phyloP scores from a whole-genome alignment of 306 rosid species.

The Erythrophleum fordii region DNA sequence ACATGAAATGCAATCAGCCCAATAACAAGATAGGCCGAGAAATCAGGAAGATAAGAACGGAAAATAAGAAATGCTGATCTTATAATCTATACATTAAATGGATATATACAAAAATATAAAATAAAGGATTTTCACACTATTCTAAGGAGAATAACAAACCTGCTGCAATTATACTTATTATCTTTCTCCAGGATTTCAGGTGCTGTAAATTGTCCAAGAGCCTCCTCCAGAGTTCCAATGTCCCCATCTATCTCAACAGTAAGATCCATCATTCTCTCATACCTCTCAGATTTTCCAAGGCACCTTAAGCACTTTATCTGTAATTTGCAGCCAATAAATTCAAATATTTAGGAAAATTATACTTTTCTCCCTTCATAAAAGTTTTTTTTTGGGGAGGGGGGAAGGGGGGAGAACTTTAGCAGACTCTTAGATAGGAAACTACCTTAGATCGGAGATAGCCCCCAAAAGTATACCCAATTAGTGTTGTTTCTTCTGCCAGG shows the following conservation, averaged over 20 bases:
- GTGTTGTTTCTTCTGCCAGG: constrained; percentile 75
- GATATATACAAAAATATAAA: no score
- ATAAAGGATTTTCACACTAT: no score
- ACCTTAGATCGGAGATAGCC: constrained; percentile 87
- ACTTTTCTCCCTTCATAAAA: constrained; percentile 3
- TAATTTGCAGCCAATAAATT: constrained; percentile 40
- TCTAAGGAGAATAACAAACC: constrained; percentile 50
- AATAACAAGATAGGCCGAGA: no score
- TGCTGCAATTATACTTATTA: constrained; percentile 73
- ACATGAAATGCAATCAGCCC: no score
- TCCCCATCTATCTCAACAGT: constrained; percentile 82
- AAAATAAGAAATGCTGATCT: no score
- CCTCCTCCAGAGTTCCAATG: constrained; percentile 85
- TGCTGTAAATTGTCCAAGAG: constrained; percentile 82
- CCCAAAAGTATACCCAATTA: constrained; percentile 75
- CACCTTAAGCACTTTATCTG: constrained; percentile 85
- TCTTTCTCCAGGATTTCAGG: constrained; percentile 75
- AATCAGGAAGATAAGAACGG: no score
- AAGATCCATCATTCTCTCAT: constrained; percentile 86
- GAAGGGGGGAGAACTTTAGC: constrained; percentile 12
- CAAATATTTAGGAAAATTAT: constrained; percentile 24
- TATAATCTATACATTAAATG: no score
- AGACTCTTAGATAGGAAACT: constrained; percentile 26
- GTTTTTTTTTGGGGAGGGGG: no score
- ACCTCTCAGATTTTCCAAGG: constrained; percentile 68